A percentile compares a stretch with the other conserved stretches of the same genome.
Evolutionary conservation across 1,139 yeast species (phyloP).

Genomic region (Scheffersomyces cryptocercus): DNA sequence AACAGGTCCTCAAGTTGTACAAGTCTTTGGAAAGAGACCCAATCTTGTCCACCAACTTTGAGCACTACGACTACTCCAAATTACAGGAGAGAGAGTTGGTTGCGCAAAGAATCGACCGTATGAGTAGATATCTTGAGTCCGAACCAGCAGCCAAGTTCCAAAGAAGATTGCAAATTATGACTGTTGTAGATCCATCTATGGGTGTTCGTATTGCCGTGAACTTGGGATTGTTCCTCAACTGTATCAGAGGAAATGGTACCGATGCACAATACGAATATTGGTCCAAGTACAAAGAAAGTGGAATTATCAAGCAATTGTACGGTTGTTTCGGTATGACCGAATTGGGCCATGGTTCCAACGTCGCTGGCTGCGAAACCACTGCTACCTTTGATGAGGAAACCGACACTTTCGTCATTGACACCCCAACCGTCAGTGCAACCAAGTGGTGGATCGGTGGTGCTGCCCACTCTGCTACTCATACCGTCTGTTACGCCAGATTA

Average conservation of each 20-base stretch:
- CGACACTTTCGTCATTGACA: conserved; percentile 73
- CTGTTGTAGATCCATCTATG: conserved; percentile 61
- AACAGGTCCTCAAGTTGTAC: conserved; percentile 45
- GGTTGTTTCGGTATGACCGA: conserved; percentile 97
- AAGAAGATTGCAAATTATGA: conserved; percentile 43
- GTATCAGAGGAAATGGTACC: conserved; percentile 75
- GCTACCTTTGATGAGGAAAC: conserved; percentile 71
- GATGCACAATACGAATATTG: conserved; percentile 64
- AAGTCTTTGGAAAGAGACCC: conserved; percentile 57
- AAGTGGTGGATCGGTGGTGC: conserved; percentile 99
- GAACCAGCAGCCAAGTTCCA: conserved; percentile 48
- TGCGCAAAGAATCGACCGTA: conserved; percentile 38
- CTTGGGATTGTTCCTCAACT: conserved; percentile 67
- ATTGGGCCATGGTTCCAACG: conserved; percentile 91
- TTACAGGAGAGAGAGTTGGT: conserved; percentile 53
- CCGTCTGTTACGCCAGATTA: conserved; percentile 78
- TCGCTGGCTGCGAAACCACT: conserved; percentile 89
- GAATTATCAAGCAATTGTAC: conserved; percentile 62
- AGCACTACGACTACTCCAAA: conserved; percentile 55
- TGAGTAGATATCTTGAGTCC: conserved; percentile 49
- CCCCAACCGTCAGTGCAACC: conserved; percentile 90
- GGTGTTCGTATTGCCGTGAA: conserved; percentile 60
- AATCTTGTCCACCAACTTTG: conserved; percentile 44
- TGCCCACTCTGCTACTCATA: conserved; percentile 88
- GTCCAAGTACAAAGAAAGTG: conserved; percentile 74